Base-by-base conservation (phyloP, 2,329 filamentous ascomycete genomes). In the Raffaelea ambrosiae region DNA sequence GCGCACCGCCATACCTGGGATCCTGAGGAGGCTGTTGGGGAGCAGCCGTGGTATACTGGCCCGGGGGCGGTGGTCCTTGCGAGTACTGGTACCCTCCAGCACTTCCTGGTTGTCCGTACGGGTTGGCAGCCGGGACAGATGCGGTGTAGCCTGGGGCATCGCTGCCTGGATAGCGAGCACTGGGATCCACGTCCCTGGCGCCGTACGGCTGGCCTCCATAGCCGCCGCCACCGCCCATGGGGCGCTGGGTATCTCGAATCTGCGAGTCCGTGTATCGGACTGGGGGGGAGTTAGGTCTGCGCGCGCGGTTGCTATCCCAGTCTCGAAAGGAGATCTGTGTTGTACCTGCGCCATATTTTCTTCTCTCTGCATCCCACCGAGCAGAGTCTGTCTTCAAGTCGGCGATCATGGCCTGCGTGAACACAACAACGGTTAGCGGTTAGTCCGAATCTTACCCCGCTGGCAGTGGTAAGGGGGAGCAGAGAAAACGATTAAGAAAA, bases 371-470 rank as follows among this genome's bases (percentile, higher is more conserved):
- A 57, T 80, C 76, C 77, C 77, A 81, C 52, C 76, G 72, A 52
- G 75, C 73, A 54, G 77, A 81, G 62, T 81, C 77, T 61, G 72
- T 74, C 58, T 81, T 81, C 49, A 81, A 65, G 56, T 80, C 76
- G 61, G 77, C 75, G 46, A 81, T 81, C 77, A 81, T 81, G 49
- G 77, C 76, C 77, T 81, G 19, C 14, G 19, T 33, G 16, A 33
- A 33, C 31, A 9, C 9, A 33, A 33, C 9, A 23, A 36, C 13
- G 18, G 13, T 16, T 21, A 16, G 8, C 10, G n/a, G 45, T 50
- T 22, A 44, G 44, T 13, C 13, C 26, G 13, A 29, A 7, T 7
- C 26, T 7, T 29, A 7, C 26, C 26, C 13, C 26, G 26, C 7
- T 29, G 26, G 7, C 7, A 7, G 26, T 29, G 26, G 26, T 13